Evolutionary conservation across 2,329 filamentous ascomycete species (phyloP).

Genomic region (Pseudogymnoascus sp.): DNA sequence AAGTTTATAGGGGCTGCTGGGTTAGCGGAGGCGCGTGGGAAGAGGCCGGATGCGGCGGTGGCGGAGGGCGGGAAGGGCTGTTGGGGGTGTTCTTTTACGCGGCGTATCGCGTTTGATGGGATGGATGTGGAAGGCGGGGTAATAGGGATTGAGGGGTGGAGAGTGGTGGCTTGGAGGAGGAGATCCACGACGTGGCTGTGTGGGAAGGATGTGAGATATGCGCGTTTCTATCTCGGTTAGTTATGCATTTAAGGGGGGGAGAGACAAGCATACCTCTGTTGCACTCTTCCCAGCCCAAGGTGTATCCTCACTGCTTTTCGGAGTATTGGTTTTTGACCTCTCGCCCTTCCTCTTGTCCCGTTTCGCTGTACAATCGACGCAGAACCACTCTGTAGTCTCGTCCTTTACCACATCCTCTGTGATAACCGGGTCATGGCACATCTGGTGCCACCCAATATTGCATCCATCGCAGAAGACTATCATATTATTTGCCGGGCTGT

Average conservation of each 20-base stretch:
- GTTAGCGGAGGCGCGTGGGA: conserved; percentile 30
- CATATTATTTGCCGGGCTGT: conserved; percentile 64
- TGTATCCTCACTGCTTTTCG: conserved; percentile 9
- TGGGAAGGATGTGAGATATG: conserved; percentile 53
- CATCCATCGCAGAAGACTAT: conserved; percentile 84
- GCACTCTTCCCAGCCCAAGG: conserved; percentile 23
- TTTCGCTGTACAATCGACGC: conserved; percentile 48
- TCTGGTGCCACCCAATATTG: conserved; percentile 71
- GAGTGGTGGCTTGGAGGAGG: conserved; percentile 50
- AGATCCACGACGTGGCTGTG: conserved; percentile 55
- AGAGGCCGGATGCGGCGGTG: conserved; percentile 26
- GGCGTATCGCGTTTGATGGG: conserved; percentile 17
- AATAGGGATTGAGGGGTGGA: conserved; percentile 57
- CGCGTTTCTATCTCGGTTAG: conserved; percentile 41
- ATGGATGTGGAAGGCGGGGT: conserved; percentile 36
- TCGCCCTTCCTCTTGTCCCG: conserved; percentile 35
- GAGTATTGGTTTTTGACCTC: conserved; percentile 23
- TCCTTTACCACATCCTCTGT: conserved; percentile 59
- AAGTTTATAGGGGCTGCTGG: conserved; percentile 32
- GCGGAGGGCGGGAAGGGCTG: conserved; percentile 27
- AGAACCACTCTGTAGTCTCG: conserved; percentile 63
- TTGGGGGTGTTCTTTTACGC: conserved; percentile 19
- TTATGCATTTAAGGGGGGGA: neutral
- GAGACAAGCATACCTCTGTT: conserved; percentile 30
- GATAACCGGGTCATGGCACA: conserved; percentile 70